phyloP scores from a whole-genome alignment of 2,329 filamentous ascomycete species.

The Aureobasidium namibiae region DNA sequence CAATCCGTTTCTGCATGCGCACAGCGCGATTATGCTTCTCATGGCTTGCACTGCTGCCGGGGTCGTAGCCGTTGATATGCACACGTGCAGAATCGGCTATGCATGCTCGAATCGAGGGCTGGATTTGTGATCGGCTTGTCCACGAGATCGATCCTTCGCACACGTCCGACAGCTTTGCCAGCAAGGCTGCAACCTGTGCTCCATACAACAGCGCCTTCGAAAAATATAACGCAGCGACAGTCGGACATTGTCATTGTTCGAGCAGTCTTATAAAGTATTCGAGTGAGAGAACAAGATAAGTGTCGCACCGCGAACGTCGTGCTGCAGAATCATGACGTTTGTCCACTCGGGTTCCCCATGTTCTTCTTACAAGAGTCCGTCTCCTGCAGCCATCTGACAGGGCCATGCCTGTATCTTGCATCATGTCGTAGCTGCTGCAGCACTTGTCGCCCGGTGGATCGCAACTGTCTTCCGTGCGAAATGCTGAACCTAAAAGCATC shows the following conservation, averaged over 20 bases:
- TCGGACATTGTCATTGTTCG: neutral
- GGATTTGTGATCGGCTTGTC: neutral
- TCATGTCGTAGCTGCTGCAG: neutral
- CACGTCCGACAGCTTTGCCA: neutral
- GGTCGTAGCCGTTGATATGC: neutral
- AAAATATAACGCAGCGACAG: no score
- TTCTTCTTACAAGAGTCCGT: neutral
- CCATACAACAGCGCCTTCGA: neutral
- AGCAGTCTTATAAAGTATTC: neutral
- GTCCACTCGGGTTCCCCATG: neutral
- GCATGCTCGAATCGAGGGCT: neutral
- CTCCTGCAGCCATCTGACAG: constrained; percentile 4
- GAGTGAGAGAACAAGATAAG: neutral
- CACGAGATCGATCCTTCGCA: neutral
- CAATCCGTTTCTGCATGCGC: neutral
- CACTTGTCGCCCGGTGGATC: neutral
- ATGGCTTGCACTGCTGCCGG: neutral
- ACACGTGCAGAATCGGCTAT: neutral
- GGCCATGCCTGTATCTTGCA: constrained; percentile 9
- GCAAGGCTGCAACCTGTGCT: neutral
- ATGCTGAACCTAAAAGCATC: neutral
- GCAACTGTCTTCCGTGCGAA: neutral
- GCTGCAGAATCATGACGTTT: constrained; percentile 9
- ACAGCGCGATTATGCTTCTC: neutral
- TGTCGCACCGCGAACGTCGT: neutral